Percentiles rank a stretch among this genome's conserved stretches.
Evolutionary conservation across 2,329 filamentous ascomycete genomes (phyloP).

Genomic region (Chaetomium globosum): DNA sequence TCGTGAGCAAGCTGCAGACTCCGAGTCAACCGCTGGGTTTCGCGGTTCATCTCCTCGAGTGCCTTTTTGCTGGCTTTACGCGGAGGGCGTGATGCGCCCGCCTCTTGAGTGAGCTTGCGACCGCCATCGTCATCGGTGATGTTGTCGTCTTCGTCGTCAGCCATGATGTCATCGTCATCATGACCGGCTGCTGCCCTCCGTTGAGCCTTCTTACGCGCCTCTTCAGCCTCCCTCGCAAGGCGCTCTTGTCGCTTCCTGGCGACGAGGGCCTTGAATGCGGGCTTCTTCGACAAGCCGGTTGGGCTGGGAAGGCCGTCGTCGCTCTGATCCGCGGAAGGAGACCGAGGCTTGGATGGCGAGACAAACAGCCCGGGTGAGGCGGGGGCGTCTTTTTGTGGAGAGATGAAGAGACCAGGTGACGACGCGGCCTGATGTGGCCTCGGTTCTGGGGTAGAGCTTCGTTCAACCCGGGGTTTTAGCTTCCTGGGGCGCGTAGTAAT

Average conservation of each 20-base stretch:
- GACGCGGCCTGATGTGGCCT: constrained; percentile 30
- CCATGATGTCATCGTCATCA: constrained; percentile 45
- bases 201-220: constrained; percentile 53
- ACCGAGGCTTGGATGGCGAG: constrained; percentile 37
- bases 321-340: constrained; percentile 40
- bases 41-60: constrained; percentile 88
- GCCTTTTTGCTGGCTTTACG: constrained; percentile 94
- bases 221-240: constrained; percentile 67
- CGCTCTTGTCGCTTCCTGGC: constrained; percentile 73
- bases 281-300: constrained; percentile 51
- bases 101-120: constrained; percentile 68
- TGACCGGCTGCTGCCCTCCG: constrained; percentile 45
- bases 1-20: constrained; percentile 91
- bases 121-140: constrained; percentile 65
- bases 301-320: constrained; percentile 48
- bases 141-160: constrained; percentile 52
- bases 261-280: constrained; percentile 70
- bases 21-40: constrained; percentile 87
- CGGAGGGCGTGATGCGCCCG: constrained; percentile 56
- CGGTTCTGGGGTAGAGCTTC: constrained; percentile 43
- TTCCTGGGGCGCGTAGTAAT: constrained; percentile 48
- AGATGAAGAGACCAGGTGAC: constrained; percentile 35
- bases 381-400: constrained; percentile 38
- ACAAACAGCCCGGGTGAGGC: constrained; percentile 34
- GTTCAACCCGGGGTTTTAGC: constrained; percentile 43